Conservation (phyloP, 768 basidiomycete genomes). For the Imleria badia region DNA sequence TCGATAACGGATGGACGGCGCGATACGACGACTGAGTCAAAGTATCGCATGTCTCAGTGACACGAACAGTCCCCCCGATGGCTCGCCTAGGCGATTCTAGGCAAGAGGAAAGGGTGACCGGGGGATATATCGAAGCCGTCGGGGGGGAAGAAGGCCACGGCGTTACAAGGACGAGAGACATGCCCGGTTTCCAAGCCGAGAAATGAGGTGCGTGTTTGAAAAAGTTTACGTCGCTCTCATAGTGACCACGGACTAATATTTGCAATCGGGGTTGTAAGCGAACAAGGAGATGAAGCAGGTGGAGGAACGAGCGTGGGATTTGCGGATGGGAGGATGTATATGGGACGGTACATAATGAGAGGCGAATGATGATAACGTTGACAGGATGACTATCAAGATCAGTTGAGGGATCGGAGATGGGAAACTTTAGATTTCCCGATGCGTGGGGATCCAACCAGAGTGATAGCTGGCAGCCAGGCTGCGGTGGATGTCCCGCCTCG, state of each 20-base stretch:
- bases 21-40: slow-evolving; percentile 11
- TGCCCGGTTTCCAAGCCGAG: slow-evolving; percentile 2
- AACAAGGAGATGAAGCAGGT: no score
- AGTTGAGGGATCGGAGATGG: slow-evolving; percentile 32
- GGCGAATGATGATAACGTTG: slow-evolving; percentile 35
- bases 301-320: slow-evolving; percentile 25
- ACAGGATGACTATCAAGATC: slow-evolving; percentile 24
- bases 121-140: slow-evolving; percentile 20
- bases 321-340: slow-evolving; percentile 22
- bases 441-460: no score
- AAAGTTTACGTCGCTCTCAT: slow-evolving; percentile 24
- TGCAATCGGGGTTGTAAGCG: no score
- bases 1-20: slow-evolving; percentile 24
- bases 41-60: slow-evolving; percentile 1
- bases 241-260: slow-evolving; percentile 3
- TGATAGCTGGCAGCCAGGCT: neutral
- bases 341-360: slow-evolving; percentile 25
- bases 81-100: slow-evolving; percentile 3
- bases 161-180: slow-evolving; percentile 11
- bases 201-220: slow-evolving; percentile 6
- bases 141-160: slow-evolving; percentile 12
- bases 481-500: slow-evolving; percentile 12
- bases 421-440: slow-evolving; percentile 35
- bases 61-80: slow-evolving; percentile 9
- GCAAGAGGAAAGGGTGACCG: slow-evolving; percentile 20